Conservation (phyloP, 169 alveolate species). For the Eimeria acervulina region DNA sequence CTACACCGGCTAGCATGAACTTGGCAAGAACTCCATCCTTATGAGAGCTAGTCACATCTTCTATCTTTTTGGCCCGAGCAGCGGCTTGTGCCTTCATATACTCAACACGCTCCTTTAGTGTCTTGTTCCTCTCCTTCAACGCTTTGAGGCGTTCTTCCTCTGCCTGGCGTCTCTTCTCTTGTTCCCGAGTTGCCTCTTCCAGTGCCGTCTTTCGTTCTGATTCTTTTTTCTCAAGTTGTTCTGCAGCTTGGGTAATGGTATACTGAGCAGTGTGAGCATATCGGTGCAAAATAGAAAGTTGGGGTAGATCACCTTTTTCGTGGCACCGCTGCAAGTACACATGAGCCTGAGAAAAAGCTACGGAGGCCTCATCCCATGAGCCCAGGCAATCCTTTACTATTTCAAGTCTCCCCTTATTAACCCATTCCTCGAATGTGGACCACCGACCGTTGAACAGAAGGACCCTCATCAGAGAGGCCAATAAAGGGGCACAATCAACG, state of each 20-base stretch:
- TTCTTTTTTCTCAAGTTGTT: slow-evolving; percentile 54
- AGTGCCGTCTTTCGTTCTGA: not conserved
- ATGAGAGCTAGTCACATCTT: slow-evolving; percentile 46
- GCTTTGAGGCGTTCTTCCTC: slow-evolving; percentile 45
- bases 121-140: slow-evolving; percentile 37
- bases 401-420: slow-evolving; percentile 40
- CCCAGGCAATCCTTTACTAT: slow-evolving; percentile 75
- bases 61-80: not conserved
- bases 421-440: slow-evolving; percentile 65
- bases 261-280: slow-evolving; percentile 80
- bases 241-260: slow-evolving; percentile 51
- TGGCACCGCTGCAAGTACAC: slow-evolving; percentile 47
- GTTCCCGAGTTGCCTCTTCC: slow-evolving; percentile 50
- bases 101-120: slow-evolving; percentile 35
- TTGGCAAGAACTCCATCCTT: slow-evolving; percentile 34
- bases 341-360: slow-evolving; percentile 65
- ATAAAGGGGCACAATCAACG: slow-evolving; percentile 78
- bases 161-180: slow-evolving; percentile 39
- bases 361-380: slow-evolving; percentile 69
- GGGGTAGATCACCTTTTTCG: slow-evolving; percentile 49
- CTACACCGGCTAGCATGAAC: slow-evolving; percentile 64
- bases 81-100: slow-evolving; percentile 56
- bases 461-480: slow-evolving; percentile 74
- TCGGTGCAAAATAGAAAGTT: slow-evolving; percentile 59
- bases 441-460: slow-evolving; percentile 77